Evolutionary conservation across 1,139 yeast species (phyloP).

Genomic region (Scheffersomyces lignicola): DNA sequence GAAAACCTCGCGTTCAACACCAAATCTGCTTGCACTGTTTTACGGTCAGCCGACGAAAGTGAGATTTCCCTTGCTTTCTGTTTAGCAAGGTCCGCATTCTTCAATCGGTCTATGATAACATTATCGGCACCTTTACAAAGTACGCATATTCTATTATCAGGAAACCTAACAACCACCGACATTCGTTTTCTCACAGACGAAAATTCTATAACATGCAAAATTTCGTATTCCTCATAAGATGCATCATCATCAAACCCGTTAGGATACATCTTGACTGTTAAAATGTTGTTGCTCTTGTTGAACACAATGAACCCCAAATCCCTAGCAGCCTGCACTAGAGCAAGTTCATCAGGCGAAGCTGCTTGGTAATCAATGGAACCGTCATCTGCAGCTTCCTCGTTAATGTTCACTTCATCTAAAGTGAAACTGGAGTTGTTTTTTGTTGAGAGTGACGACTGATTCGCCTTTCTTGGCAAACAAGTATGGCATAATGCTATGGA

Average conservation of each 20-base stretch:
- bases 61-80: constrained; percentile 64
- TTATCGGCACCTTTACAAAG: constrained; percentile 97
- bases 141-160: constrained; percentile 74
- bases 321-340: constrained; percentile 89
- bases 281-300: constrained; percentile 58
- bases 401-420: constrained; percentile 14
- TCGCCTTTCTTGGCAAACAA: constrained; percentile 64
- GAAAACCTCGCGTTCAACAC: constrained; percentile 55
- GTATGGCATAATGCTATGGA: constrained; percentile 87
- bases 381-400: constrained; percentile 27
- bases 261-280: constrained; percentile 79
- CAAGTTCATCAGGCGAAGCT: constrained; percentile 94
- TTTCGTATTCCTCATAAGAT: constrained; percentile 64
- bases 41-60: constrained; percentile 61
- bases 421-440: constrained; percentile 11
- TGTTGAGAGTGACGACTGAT: constrained; percentile 14
- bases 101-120: constrained; percentile 75
- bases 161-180: constrained; percentile 83
- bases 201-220: constrained; percentile 82
- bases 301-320: constrained; percentile 86
- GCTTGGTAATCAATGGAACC: constrained; percentile 76
- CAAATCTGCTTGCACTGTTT: constrained; percentile 77
- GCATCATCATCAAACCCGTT: constrained; percentile 71
- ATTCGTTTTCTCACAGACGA: constrained; percentile 87
- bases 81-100: constrained; percentile 57